phyloP scores from a whole-genome alignment of 129 eudicot genomes.

The Centaurea solstitialis region DNA sequence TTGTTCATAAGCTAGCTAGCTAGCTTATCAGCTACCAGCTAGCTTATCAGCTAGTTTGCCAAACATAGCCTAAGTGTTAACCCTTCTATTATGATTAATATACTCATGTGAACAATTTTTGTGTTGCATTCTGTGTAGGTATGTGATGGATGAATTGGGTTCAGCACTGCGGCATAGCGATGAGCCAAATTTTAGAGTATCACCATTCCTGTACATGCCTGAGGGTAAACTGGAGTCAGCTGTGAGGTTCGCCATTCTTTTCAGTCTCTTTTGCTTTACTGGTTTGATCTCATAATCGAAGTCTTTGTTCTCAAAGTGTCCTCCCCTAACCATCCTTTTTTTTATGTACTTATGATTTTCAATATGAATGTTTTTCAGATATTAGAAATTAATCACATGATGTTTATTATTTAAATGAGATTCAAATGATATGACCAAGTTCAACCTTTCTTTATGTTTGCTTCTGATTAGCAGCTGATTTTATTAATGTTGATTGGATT shows the following conservation, averaged over 20 bases:
- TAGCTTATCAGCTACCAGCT: no score
- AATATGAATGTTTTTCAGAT: neutral
- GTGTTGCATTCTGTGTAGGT: conserved; percentile 50
- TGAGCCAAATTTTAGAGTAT: conserved; percentile 82
- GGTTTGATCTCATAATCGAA: neutral
- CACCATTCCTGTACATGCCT: conserved; percentile 97
- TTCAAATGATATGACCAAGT: neutral
- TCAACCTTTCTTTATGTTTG: neutral
- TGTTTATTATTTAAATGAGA: neutral
- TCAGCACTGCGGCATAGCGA: conserved; percentile 96
- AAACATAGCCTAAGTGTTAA: no score
- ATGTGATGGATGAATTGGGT: conserved; percentile 99
- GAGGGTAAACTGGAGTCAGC: conserved; percentile 90
- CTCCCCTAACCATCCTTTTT: neutral
- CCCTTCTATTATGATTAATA: neutral
- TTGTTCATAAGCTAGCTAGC: no score
- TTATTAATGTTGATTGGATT: neutral
- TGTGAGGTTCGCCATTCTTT: conserved; percentile 58
- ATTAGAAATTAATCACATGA: neutral
- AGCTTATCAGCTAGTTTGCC: no score
- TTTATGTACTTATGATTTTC: neutral
- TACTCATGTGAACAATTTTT: neutral
- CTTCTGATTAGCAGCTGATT: conserved; percentile 16
- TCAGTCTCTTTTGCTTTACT: conserved; percentile 3
- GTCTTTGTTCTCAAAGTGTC: neutral